Base-by-base conservation (phyloP, 176 grass and related monocot species). In the Musa schizocarpa region DNA sequence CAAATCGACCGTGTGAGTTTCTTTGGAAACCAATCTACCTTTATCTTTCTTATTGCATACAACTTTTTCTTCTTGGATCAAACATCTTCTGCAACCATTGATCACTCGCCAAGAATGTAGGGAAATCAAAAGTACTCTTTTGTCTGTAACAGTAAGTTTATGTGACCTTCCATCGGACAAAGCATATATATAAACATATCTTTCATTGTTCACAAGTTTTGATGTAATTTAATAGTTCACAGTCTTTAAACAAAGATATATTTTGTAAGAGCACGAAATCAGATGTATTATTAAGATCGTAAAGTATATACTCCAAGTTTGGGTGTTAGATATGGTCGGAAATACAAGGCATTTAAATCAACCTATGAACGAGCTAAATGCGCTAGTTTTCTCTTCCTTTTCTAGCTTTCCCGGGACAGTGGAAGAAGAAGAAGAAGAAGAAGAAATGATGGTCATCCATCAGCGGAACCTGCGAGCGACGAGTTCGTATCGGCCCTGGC, bases 381-480 rank as follows among this genome's bases (percentile, higher is more conserved):
- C 3, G 29, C 29, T 5, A 79, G 27, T 84, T 26, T 0, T 74
- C 17, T 54, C 20, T 50, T 26, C 16, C 4, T 58, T 12, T 4
- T 53, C 3, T 59, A 86, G 84, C 69, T 74, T 19, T 71, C 68
- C 24, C 76, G 75, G 26, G 74, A 68, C 11, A 74, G 68, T 9
- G 76, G 22, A 22, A 22, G 68, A 29, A 78, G 22, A 21, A 78
- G 22, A 22, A 22, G 68, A 29, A 78, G 22, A 21, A 78, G 68
- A 72, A 71, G 48, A 68, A 74, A 78, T 13, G 81, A 81, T 5
- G 50, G 65, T 23, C 51, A 24, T 9, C 74, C 54, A 56, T 69
- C 79, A 13, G 68, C 63, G 19, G 69, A 79, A 73, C 84, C 80
- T 1, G 79, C 82, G 53, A 63, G 63, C 55, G 82, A 77, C 0